These are phyloP conservation scores for Aspergillus pseudoglaucus DNA, from an alignment of 2,329 filamentous ascomycete genomes.

Conservation along the genomic window DNA sequence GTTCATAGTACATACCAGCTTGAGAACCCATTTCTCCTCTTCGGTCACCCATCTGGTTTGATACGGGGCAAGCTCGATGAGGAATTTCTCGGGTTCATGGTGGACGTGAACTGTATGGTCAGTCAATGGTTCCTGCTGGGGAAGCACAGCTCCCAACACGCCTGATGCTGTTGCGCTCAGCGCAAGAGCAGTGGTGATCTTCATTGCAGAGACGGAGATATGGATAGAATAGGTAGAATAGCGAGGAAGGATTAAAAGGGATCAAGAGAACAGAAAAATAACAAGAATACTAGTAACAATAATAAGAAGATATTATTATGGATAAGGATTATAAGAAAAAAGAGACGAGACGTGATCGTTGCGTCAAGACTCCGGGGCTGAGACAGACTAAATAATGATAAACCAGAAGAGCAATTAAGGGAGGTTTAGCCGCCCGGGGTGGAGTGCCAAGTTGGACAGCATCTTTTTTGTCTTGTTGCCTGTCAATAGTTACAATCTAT, in stretches of 20 bases:
- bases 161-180: slow-evolving; percentile 28
- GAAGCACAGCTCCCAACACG: slow-evolving; percentile 26
- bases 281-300: background rate
- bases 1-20: slow-evolving; percentile 54
- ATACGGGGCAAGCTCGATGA: slow-evolving; percentile 80
- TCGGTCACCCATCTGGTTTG: slow-evolving; percentile 84
- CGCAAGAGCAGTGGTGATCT: slow-evolving; percentile 26
- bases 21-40: slow-evolving; percentile 88
- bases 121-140: slow-evolving; percentile 24
- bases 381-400: background rate
- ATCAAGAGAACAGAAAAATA: background rate
- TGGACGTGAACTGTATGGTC: slow-evolving; percentile 11
- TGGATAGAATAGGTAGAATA: background rate
- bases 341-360: background rate
- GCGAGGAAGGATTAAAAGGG: background rate
- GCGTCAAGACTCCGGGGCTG: background rate
- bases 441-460: background rate
- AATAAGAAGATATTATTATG: background rate
- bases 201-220: slow-evolving; percentile 24
- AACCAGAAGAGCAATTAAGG: background rate
- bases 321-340: background rate
- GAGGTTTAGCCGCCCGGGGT: background rate
- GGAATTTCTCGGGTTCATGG: slow-evolving; percentile 50
- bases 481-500: background rate
- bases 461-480: too few species aligned